Conservation (phyloP, 441 rosid species). For the Aleurites moluccanus region DNA sequence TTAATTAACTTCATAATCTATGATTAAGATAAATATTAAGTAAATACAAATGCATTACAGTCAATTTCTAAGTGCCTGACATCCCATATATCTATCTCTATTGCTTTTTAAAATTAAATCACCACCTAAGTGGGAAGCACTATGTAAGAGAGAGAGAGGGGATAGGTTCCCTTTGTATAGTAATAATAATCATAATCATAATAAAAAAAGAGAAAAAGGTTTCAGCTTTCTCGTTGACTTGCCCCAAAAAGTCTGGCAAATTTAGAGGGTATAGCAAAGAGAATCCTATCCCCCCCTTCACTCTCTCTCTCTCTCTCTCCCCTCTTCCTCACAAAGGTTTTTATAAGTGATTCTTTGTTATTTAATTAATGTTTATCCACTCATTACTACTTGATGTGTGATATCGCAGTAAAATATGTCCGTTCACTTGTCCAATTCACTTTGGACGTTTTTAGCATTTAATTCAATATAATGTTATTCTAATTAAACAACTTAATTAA, state of each 20-base stretch:
- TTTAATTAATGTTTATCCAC: conserved; percentile 36
- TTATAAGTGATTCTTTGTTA: conserved; percentile 26
- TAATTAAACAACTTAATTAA: too few relatives aligned
- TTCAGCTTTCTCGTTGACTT: conserved; percentile 65
- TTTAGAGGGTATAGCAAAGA: conserved; percentile 37
- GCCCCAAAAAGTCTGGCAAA: conserved; percentile 55
- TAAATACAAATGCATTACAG: neutral
- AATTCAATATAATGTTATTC: too few relatives aligned
- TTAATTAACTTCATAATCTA: neutral
- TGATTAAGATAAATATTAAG: neutral
- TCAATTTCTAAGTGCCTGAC: conserved; percentile 18
- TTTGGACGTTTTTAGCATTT: too few relatives aligned
- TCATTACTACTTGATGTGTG: conserved; percentile 24
- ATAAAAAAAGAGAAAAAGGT: conserved; percentile 10
- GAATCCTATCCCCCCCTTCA: conserved; percentile 63
- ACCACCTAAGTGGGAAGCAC: conserved; percentile 42
- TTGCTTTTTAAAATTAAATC: conserved; percentile 10
- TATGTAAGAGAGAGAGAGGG: conserved; percentile 18
- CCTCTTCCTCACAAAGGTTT: conserved; percentile 24
- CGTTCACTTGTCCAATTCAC: too few relatives aligned
- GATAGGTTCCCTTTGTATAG: conserved; percentile 10
- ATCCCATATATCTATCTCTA: neutral
- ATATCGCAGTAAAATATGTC: too few relatives aligned
- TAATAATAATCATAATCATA: neutral
- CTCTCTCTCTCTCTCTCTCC: conserved; percentile 9